phyloP scores from a whole-genome alignment of 108 stramenopile genomes.

The Cyclotella baltica region DNA sequence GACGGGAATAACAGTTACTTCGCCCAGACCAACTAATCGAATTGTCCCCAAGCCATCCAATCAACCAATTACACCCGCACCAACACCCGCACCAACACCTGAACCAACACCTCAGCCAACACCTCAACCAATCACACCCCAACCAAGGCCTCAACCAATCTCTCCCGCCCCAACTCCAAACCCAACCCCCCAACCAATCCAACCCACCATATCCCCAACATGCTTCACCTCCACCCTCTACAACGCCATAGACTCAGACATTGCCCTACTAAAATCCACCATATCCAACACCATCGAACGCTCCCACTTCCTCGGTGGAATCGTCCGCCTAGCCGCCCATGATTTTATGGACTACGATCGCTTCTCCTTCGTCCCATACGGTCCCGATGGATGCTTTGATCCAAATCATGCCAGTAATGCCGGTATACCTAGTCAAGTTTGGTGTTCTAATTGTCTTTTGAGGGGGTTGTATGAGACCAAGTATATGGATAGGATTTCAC shows the following conservation, averaged over 20 bases:
- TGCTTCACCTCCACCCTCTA: conserved; percentile 19
- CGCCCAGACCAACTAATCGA: not conserved
- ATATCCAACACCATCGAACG: conserved; percentile 28
- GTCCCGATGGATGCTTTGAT: conserved; percentile 56
- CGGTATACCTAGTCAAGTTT: conserved; percentile 39
- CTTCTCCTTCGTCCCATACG: conserved; percentile 9
- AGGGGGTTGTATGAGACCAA: conserved; percentile 30
- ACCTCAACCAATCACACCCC: not conserved
- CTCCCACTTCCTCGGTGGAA: conserved; percentile 54
- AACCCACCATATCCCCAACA: not conserved
- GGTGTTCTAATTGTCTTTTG: conserved; percentile 38
- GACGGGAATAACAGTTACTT: too few species aligned
- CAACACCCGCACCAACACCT: conserved; percentile 10
- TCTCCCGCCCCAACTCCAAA: not conserved
- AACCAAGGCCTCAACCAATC: not conserved
- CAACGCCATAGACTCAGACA: conserved; percentile 40
- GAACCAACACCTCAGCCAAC: not conserved
- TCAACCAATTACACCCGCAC: not conserved
- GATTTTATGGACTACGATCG: conserved; percentile 58
- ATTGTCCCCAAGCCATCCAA: not conserved
- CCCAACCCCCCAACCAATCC: not conserved
- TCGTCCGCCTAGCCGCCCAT: conserved; percentile 51
- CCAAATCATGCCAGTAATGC: conserved; percentile 29
- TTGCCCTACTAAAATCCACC: conserved; percentile 24
- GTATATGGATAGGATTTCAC: conserved; percentile 34